Evolutionary conservation across 1,139 yeast species (phyloP), one percentile per base, ranked within the genome.

Genomic region (Scheffersomyces segobiensis): DNA sequence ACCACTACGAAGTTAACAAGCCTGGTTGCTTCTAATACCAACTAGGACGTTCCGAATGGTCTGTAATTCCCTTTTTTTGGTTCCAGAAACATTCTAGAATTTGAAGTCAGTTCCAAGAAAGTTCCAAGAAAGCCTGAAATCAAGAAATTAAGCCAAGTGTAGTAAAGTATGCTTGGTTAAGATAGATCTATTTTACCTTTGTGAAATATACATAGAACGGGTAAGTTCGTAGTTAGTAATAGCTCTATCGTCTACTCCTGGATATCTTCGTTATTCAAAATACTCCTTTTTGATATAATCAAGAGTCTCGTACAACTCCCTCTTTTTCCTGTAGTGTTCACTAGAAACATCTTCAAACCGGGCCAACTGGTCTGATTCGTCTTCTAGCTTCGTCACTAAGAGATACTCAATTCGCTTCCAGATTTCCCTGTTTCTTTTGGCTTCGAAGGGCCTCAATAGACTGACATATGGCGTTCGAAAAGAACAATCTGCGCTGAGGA

Each of bases 401-500:
- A 48, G 50, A 14, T 24, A 20, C 17, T 32, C 42, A 4, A 32
- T 32, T 32, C 42, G 42, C 26, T 19, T 48, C n/a, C 21, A n/a
- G 6, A 17, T n/a, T 24, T 20, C 17, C n/a, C n/a, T 14, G n/a
- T 48, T 19, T n/a, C 7, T n/a, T 7, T 20, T 12, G 6, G n/a
- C 1, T 10, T 20, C n/a, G 12, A 14, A 48, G n/a, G 21, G 50
- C 20, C 50, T 18, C 21, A 48, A 5, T 6, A 48, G 26, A 48
- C 50, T 48, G n/a, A 39, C 26, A 50, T 65, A 71, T 1, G 75
- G 74, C 12, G 70, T 63, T 8, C 49, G 54, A 17, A 58, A 53
- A 3, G 62, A 32, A 56, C 77, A 72, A 50, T 67, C 62, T 2
- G 69, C 67, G n/a, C 59, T 53, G 5, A 71, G 55, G 14, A 74